A percentile compares a stretch with the other conserved stretches of the same genome.
phyloP scores from a whole-genome alignment of 1,139 yeast species.

The Blastobotrys elegans region DNA sequence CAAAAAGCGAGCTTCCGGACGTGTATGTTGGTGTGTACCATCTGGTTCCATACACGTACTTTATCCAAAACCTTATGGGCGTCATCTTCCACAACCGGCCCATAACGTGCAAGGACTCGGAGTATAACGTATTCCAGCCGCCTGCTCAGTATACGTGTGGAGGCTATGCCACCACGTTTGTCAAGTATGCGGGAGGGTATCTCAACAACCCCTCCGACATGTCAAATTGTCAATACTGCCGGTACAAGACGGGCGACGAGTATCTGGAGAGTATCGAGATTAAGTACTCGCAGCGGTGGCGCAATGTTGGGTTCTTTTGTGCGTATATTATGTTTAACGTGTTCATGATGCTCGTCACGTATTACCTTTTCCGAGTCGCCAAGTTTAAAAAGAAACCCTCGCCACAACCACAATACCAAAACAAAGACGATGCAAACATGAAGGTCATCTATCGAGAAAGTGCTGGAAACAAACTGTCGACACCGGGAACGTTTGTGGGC shows the following conservation, averaged over 20 bases:
- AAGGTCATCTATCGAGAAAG: neutral
- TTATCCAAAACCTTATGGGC: constrained; percentile 51
- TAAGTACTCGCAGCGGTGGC: constrained; percentile 47
- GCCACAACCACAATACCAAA: neutral
- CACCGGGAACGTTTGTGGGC: constrained; percentile 1
- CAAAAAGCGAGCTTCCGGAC: constrained; percentile 52
- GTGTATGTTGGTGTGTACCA: constrained; percentile 65
- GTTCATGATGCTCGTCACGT: constrained; percentile 42
- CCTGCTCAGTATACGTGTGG: constrained; percentile 59
- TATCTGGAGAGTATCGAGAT: constrained; percentile 44
- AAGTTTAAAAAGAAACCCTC: constrained; percentile 3
- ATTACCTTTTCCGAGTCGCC: constrained; percentile 33
- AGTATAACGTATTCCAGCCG: constrained; percentile 49
- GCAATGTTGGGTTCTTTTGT: constrained; percentile 51
- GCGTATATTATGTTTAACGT: constrained; percentile 45
- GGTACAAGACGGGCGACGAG: constrained; percentile 48
- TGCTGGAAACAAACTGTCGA: neutral
- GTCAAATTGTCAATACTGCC: constrained; percentile 53
- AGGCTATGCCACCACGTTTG: constrained; percentile 40
- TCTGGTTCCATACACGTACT: constrained; percentile 61
- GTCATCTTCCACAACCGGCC: constrained; percentile 47
- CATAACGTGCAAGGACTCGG: constrained; percentile 50
- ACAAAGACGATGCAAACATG: neutral
- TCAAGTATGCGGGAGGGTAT: constrained; percentile 45
- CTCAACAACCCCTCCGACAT: constrained; percentile 48